Evolutionary conservation across 352 stramenopile genomes (phyloP), one percentile per base, ranked within the genome.

Genomic region (Blastocystis sp.): DNA sequence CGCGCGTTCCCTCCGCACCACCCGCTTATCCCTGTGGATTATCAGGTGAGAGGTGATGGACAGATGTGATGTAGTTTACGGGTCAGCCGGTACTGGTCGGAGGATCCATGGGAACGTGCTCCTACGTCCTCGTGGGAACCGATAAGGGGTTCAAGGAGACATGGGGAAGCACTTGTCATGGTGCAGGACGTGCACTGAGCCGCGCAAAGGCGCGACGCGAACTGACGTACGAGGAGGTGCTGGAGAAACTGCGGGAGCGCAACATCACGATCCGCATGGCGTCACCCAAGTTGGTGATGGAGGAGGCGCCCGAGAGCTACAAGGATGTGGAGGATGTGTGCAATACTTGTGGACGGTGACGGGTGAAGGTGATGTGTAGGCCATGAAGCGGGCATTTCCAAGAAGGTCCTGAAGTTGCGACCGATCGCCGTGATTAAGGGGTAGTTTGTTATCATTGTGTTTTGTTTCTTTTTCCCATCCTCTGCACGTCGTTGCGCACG

Each of bases 281-380:
- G 0, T 92, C 89, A 64, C 91, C 91, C 32, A 94, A 94, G 87
- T 86, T 94, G 36, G 90, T 94, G 6, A 94, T 92, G 87, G 91
- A 94, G 87, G 91, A 94, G 79, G 91, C 91, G 8, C 91, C 91
- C 11, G 91, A 94, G 84, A 91, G 87, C 16, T 94, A 94, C 77
- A 94, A 94, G 86, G 90, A 94, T 87, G 91, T 94, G 18, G 92
- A 85, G 29, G 87, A 92, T 63, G 91, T 94, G n/a, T 91, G 94
- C 61, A 90, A 94, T 77, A 94, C 91, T n/a, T 94, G 91, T 85
- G 48, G 18, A 24, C 16, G 24, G 21, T 79, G 34, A 14, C 4
- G 11, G 21, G 16, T 11, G 34, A 18, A 51, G 8, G 36, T 27
- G 59, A 29, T 36, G 18, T 24, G 27, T 72, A 85, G 75, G 75